Percentiles rank a stretch among this genome's conserved stretches.
Conservation (phyloP, 208 protist species). For the Tritrichomonas foetus region DNA sequence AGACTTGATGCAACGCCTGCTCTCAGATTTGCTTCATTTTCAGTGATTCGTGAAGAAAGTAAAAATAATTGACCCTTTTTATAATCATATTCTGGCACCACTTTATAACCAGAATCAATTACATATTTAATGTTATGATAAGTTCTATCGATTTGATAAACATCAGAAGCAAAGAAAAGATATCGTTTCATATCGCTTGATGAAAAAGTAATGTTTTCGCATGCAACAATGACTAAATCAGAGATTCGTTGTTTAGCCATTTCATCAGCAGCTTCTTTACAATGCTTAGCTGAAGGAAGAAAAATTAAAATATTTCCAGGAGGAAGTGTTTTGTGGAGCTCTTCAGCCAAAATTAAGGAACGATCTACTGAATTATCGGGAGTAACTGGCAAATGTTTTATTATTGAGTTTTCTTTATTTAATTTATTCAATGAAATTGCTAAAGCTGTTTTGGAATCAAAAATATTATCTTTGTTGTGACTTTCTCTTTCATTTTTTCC, state of each 20-base stretch:
- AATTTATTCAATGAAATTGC: not conserved
- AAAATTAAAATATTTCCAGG: not conserved
- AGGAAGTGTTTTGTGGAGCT: not conserved
- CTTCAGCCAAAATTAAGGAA: not conserved
- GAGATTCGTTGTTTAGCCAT: not conserved
- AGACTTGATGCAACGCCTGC: not conserved
- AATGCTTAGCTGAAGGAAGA: not conserved
- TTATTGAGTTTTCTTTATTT: not conserved
- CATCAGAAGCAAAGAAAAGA: not conserved
- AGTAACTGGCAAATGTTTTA: not conserved
- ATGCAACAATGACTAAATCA: not conserved
- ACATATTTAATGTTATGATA: conserved; percentile 6
- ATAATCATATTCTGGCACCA: not conserved
- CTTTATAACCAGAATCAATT: not conserved
- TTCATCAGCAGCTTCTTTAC: not conserved
- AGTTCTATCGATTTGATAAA: not conserved
- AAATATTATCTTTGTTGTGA: no score
- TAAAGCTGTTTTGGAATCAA: no score
- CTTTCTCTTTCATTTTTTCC: no score
- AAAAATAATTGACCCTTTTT: not conserved
- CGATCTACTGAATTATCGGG: not conserved
- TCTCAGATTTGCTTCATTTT: not conserved
- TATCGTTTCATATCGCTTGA: not conserved
- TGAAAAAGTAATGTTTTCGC: not conserved
- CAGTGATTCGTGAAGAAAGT: not conserved